phyloP scores from a whole-genome alignment of 495 filamentous ascomycete genomes.

The Talaromyces stipitatus region DNA sequence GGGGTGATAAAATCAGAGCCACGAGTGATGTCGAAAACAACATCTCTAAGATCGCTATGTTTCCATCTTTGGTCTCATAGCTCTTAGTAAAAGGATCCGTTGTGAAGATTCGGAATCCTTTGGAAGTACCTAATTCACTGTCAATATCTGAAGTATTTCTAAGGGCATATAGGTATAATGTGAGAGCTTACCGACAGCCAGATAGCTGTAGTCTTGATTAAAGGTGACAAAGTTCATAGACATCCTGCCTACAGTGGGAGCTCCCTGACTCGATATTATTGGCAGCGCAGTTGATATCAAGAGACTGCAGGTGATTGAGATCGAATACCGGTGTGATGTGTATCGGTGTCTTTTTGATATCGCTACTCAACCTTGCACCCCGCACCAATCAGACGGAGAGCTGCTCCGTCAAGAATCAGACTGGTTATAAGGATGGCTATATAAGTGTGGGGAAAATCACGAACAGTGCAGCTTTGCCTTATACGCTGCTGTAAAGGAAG shows the following conservation, averaged over 20 bases:
- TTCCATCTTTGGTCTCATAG: constrained; percentile 86
- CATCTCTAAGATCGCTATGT: constrained; percentile 95
- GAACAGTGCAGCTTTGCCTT: background rate
- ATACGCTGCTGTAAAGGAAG: background rate
- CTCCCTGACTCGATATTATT: background rate
- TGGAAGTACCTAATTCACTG: constrained; percentile 59
- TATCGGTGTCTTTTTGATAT: background rate
- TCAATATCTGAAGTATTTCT: too few relatives aligned
- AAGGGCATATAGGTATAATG: too few relatives aligned
- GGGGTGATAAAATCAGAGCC: constrained; percentile 80
- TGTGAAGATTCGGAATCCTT: constrained; percentile 90
- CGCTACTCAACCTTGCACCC: background rate
- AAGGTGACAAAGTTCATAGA: constrained; percentile 97
- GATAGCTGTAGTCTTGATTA: constrained; percentile 95
- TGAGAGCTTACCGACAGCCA: constrained; percentile 93
- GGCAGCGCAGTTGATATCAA: too few relatives aligned
- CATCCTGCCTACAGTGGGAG: constrained; percentile 28
- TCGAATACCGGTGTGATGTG: background rate
- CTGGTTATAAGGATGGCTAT: background rate
- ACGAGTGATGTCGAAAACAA: constrained; percentile 98
- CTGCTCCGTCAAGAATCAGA: background rate
- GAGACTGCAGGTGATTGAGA: too few relatives aligned
- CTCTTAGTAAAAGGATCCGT: constrained; percentile 92
- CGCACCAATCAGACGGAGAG: background rate
- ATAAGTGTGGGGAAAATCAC: background rate